Conservation (phyloP, 176 grass and related monocot species). For the Phyllostachys edulis region DNA sequence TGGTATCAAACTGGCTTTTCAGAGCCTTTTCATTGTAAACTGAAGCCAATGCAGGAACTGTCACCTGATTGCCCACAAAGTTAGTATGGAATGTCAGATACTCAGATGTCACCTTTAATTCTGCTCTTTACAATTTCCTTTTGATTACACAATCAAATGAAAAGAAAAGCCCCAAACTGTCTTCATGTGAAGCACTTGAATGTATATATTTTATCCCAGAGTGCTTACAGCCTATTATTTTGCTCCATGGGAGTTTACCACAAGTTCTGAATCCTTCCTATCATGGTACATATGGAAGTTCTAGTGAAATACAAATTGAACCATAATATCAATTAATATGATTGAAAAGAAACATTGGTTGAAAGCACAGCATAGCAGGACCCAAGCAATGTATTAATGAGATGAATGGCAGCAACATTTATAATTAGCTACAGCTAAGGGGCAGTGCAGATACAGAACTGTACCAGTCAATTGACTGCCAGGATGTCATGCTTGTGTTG, state of each 20-base stretch:
- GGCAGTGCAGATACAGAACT: background rate
- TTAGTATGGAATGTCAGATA: constrained; percentile 14
- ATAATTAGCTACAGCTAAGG: constrained; percentile 7
- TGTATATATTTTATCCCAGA: background rate
- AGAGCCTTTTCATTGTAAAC: constrained; percentile 96
- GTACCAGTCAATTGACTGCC: background rate
- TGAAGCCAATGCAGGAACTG: constrained; percentile 85
- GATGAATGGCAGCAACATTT: background rate
- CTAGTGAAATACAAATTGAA: background rate
- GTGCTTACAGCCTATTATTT: background rate
- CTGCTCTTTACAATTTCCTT: background rate
- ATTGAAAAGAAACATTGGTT: background rate
- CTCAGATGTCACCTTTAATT: constrained; percentile 9
- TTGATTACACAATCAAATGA: background rate
- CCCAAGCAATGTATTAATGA: background rate
- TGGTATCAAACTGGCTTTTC: constrained; percentile 97
- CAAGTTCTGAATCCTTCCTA: background rate
- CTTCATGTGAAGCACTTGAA: background rate
- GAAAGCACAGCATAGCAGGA: constrained; percentile 8
- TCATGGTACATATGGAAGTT: background rate
- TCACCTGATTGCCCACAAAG: constrained; percentile 56
- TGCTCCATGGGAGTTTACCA: background rate
- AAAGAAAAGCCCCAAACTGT: background rate
- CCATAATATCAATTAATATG: background rate
- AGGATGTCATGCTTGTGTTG: background rate